phyloP scores from a whole-genome alignment of 176 grass and related monocot genomes.

The Pontederia paniculata region DNA sequence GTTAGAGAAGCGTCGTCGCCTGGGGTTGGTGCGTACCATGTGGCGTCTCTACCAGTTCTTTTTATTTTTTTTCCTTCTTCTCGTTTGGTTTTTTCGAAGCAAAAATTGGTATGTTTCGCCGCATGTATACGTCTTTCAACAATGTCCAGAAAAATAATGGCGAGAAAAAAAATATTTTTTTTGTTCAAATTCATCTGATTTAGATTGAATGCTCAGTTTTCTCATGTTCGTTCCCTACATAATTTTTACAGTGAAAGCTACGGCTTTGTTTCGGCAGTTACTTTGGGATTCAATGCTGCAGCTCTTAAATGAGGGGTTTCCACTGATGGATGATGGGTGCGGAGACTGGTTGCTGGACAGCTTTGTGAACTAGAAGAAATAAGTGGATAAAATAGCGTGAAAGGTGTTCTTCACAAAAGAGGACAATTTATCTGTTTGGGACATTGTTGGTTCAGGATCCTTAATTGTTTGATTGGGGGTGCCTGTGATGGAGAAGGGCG shows the following conservation, averaged over 20 bases:
- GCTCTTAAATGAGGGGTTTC: not conserved
- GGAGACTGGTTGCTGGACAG: not conserved
- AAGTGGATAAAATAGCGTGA: not conserved
- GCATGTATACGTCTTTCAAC: no score
- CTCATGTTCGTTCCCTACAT: no score
- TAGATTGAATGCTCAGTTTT: not conserved
- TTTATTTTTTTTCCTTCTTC: no score
- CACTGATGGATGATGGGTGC: not conserved
- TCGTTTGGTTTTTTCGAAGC: no score
- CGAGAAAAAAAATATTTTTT: not conserved
- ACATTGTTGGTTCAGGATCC: not conserved
- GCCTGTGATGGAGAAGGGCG: slow-evolving; percentile 26
- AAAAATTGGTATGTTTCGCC: no score
- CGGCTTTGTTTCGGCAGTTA: not conserved
- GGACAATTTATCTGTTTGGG: not conserved
- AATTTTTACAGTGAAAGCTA: not conserved
- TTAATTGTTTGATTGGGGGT: slow-evolving; percentile 19
- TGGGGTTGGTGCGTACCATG: no score
- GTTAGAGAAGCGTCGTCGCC: no score
- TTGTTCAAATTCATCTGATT: not conserved
- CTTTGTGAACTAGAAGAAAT: not conserved
- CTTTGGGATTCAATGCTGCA: not conserved
- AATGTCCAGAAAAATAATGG: no score
- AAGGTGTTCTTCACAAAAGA: not conserved
- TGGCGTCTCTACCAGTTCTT: no score